phyloP scores from a whole-genome alignment of 306 rosid species.

The Elaeagnus macrophylla region DNA sequence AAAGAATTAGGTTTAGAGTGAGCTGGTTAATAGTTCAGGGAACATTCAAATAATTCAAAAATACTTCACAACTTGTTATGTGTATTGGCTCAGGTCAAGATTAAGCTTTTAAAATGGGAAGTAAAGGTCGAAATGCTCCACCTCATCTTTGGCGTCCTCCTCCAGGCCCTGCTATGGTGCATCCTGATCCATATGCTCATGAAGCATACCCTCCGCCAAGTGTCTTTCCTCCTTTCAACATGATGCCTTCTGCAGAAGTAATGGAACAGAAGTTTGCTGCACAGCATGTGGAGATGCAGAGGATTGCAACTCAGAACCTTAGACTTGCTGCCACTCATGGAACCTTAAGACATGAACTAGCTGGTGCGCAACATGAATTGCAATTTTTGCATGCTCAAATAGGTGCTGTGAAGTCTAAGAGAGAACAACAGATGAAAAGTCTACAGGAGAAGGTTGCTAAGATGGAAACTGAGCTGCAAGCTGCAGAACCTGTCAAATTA shows the following conservation, averaged over 20 bases:
- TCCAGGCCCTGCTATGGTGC: conserved; percentile 47
- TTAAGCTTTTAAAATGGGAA: conserved; percentile 43
- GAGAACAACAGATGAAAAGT: conserved; percentile 61
- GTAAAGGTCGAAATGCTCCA: conserved; percentile 83
- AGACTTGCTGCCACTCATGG: conserved; percentile 79
- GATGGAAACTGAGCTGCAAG: conserved; percentile 65
- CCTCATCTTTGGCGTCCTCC: conserved; percentile 49
- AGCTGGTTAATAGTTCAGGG: no score
- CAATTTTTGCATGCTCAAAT: conserved; percentile 70
- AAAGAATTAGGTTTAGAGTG: no score
- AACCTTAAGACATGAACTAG: conserved; percentile 74
- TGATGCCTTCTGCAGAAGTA: conserved; percentile 68
- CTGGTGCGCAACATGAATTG: conserved; percentile 77
- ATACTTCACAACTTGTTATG: not conserved
- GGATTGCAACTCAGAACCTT: conserved; percentile 69
- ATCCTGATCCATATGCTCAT: conserved; percentile 39
- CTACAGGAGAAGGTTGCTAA: conserved; percentile 56
- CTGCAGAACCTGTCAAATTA: conserved; percentile 45
- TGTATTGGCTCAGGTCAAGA: conserved; percentile 1
- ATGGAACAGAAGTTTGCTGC: conserved; percentile 89
- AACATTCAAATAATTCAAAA: no score
- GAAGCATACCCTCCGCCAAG: conserved; percentile 40
- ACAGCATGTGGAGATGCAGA: conserved; percentile 92
- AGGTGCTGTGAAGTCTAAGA: conserved; percentile 58
- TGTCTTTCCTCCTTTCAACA: conserved; percentile 46